Conservation (phyloP, 2,329 filamentous ascomycete species). For the Paracoccidioides lutzii region DNA sequence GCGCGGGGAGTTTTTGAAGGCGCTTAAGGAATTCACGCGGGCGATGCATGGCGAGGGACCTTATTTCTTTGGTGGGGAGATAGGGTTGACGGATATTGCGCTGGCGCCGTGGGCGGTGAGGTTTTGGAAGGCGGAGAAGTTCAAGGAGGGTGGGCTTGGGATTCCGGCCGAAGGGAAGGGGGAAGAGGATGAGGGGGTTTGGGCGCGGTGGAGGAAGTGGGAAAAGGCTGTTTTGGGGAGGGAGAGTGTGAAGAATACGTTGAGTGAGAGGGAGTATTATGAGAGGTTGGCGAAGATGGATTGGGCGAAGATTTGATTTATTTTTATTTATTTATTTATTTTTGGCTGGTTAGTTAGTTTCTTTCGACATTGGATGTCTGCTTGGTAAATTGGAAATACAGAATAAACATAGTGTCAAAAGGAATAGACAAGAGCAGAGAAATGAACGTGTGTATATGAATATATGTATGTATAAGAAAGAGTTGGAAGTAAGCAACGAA, state of each 20-base stretch:
- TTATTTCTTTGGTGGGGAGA: constrained; percentile 52
- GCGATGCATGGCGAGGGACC: constrained; percentile 52
- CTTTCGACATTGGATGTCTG: not conserved
- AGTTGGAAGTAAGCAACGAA: too few species aligned
- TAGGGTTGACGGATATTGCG: constrained; percentile 57
- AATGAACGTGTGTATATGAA: too few species aligned
- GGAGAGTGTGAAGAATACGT: constrained; percentile 53
- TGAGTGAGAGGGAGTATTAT: constrained; percentile 55
- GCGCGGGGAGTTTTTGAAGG: constrained; percentile 44
- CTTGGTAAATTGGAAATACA: too few species aligned
- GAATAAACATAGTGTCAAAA: too few species aligned
- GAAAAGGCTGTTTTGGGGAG: constrained; percentile 44
- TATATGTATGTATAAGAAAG: too few species aligned
- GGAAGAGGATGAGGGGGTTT: constrained; percentile 43
- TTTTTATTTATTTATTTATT: constrained; percentile 23
- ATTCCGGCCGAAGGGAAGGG: constrained; percentile 37
- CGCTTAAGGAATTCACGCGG: constrained; percentile 47
- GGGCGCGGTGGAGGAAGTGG: constrained; percentile 56
- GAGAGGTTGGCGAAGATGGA: constrained; percentile 50
- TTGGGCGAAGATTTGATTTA: constrained; percentile 43
- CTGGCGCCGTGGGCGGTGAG: constrained; percentile 62
- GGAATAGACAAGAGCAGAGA: too few species aligned
- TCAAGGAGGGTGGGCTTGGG: constrained; percentile 46
- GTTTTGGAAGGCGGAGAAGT: constrained; percentile 62
- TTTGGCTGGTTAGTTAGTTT: not conserved